phyloP scores from a whole-genome alignment of 352 stramenopile genomes.

The Pythium monospermum region DNA sequence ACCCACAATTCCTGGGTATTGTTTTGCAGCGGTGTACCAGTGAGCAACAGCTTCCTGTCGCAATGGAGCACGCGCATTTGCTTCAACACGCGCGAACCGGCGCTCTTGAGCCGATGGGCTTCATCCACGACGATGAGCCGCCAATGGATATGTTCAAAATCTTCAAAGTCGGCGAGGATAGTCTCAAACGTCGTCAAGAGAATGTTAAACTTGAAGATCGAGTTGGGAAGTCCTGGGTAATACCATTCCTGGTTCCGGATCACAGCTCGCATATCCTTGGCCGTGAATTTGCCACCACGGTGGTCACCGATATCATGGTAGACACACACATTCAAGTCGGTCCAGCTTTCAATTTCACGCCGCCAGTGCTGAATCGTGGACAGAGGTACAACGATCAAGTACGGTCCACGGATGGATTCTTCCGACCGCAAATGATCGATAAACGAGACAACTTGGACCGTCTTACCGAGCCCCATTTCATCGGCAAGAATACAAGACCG shows the following conservation, averaged over 20 bases:
- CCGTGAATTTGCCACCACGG: constrained; percentile 68
- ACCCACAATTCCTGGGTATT: constrained; percentile 97
- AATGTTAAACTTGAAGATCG: constrained; percentile 88
- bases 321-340: constrained; percentile 97
- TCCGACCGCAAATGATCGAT: constrained; percentile 85
- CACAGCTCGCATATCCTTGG: constrained; percentile 83
- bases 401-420: constrained; percentile 79
- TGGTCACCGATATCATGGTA: constrained; percentile 95
- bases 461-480: constrained; percentile 94
- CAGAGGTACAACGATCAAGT: constrained; percentile 82
- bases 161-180: constrained; percentile 79
- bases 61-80: constrained; percentile 82
- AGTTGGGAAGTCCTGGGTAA: constrained; percentile 85
- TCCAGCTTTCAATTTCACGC: constrained; percentile 89
- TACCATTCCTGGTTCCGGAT: constrained; percentile 88
- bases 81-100: constrained; percentile 78
- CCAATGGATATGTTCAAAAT: constrained; percentile 84
- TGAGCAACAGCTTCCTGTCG: constrained; percentile 94
- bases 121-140: constrained; percentile 80
- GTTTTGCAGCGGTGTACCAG: constrained; percentile 96
- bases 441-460: constrained; percentile 93
- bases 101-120: constrained; percentile 76
- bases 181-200: constrained; percentile 83
- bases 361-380: constrained; percentile 88
- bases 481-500: constrained; percentile 87